These are phyloP conservation scores for Pouteria glomerata DNA, from an alignment of 148 eudicot genomes.

Conservation along the genomic window DNA sequence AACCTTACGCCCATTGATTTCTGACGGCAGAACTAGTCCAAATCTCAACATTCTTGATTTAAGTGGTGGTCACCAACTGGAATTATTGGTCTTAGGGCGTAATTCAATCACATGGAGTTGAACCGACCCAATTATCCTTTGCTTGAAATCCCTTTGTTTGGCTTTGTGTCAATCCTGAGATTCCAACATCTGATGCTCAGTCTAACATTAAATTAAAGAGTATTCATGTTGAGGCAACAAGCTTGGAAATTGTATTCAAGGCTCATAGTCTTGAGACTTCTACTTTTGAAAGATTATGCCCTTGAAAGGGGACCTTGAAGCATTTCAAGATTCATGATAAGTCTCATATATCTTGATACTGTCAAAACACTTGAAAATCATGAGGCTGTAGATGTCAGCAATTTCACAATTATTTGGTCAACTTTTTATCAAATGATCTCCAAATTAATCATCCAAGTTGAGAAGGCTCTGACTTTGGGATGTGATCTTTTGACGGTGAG, in stretches of 20 bases:
- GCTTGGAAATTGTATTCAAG: conserved; percentile 69
- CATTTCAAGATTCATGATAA: conserved; percentile 65
- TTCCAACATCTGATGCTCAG: conserved; percentile 64
- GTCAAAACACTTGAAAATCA: conserved; percentile 60
- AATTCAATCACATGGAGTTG: conserved; percentile 61
- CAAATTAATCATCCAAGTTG: conserved; percentile 53
- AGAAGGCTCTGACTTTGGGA: conserved; percentile 66
- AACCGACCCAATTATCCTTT: conserved; percentile 70
- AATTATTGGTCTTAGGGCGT: conserved; percentile 52
- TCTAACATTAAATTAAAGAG: conserved; percentile 52
- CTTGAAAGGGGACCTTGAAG: conserved; percentile 61
- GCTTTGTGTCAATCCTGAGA: conserved; percentile 53
- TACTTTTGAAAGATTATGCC: conserved; percentile 72
- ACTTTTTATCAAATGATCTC: conserved; percentile 68
- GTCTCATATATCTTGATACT: conserved; percentile 74
- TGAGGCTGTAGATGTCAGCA: conserved; percentile 65
- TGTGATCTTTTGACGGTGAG: conserved; percentile 65
- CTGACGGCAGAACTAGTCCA: conserved; percentile 58
- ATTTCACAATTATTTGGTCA: conserved; percentile 72
- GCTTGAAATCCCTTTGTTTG: conserved; percentile 57
- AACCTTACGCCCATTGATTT: conserved; percentile 45
- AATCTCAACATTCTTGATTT: conserved; percentile 61
- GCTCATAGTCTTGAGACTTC: conserved; percentile 62
- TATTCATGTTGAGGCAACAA: conserved; percentile 58
- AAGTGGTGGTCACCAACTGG: conserved; percentile 67